Base-by-base conservation (phyloP, 208 protist genomes). In the Acanthamoeba castellanii region DNA sequence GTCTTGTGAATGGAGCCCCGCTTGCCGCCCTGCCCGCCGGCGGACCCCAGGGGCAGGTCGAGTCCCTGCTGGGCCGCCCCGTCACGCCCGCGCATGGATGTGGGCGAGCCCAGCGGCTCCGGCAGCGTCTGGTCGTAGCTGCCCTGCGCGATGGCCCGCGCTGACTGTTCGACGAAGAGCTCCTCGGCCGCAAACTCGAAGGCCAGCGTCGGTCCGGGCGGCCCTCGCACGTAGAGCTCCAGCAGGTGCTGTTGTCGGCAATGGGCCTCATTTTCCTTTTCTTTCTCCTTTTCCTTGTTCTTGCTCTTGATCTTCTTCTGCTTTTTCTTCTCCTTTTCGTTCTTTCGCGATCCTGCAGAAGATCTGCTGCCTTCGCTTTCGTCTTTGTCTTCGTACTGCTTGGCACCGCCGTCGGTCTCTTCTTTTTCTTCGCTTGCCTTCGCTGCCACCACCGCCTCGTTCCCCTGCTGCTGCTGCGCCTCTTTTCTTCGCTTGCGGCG, bases 91-190 rank as follows among this genome's bases (percentile, higher is more conserved):
- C 14, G 72, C 72, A 2, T 25, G 3, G 14, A 16, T 13, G 3
- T 4, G 32, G 22, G 72, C 72, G 32, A 30, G 11, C 22, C 57
- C 61, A 32, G 22, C 22, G 27, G 70, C 70, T 78, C n/a, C 70
- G 78, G 78, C 22, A 59, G 78, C 37, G 78, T 4, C 78, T 85
- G 78, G 78, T 59, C 42, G 59, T 91, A 72, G 30, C 61, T 30
- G 20, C 85, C 61, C 57, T 30, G 61, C 42, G 85, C 85, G 37
- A 91, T 72, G 52, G 85, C 85, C 14, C 85, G n/a, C 18, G 85
- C 85, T 50, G 85, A 74, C 27, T 91, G 85, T 32, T 91, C 85
- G 55, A 91, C 85, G 45, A 91, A 72, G 37, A 14, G n/a, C 22
- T 34, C 61, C 59, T 91, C 85, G 0, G 85, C 3, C 9, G 52